Evolutionary conservation across 768 basidiomycete species (phyloP).

Genomic region (Megacollybia marginata): DNA sequence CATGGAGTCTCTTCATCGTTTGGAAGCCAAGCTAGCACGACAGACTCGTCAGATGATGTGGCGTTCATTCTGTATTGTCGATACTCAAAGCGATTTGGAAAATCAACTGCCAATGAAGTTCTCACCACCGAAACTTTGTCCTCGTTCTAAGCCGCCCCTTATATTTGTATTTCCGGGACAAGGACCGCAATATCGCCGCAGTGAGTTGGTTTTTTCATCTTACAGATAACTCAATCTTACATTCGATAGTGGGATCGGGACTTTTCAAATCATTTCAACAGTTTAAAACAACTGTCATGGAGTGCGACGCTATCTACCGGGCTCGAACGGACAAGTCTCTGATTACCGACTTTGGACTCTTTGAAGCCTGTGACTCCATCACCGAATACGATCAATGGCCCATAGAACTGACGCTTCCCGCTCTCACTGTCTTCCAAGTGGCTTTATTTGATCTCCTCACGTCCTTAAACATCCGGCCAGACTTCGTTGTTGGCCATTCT

Average conservation of each 20-base stretch:
- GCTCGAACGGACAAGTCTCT: slow-evolving; percentile 25
- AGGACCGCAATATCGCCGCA: slow-evolving; percentile 30
- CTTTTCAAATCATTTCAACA: slow-evolving; percentile 23
- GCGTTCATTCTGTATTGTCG: slow-evolving; percentile 18
- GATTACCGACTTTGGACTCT: slow-evolving; percentile 28
- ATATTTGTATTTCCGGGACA: slow-evolving; percentile 33
- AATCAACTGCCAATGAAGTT: slow-evolving; percentile 11
- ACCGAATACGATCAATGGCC: slow-evolving; percentile 19
- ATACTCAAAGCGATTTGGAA: too few relatives aligned
- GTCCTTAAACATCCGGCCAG: slow-evolving; percentile 26
- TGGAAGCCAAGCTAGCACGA: slow-evolving; percentile 15
- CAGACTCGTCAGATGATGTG: slow-evolving; percentile 26
- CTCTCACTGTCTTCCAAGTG: slow-evolving; percentile 37
- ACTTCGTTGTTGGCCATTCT: slow-evolving; percentile 36
- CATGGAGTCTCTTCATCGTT: neutral
- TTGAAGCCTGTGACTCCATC: slow-evolving; percentile 13
- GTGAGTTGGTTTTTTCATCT: slow-evolving; percentile 26
- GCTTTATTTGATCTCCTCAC: slow-evolving; percentile 34
- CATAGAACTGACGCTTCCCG: slow-evolving; percentile 30
- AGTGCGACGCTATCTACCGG: slow-evolving; percentile 27
- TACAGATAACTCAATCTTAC: too few relatives aligned
- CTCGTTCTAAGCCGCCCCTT: slow-evolving; percentile 20
- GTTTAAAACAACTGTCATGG: slow-evolving; percentile 30
- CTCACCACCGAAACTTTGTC: slow-evolving; percentile 19
- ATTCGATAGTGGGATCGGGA: too few relatives aligned